phyloP scores from a whole-genome alignment of 352 stramenopile genomes.

The Globisporangium emineosum region DNA sequence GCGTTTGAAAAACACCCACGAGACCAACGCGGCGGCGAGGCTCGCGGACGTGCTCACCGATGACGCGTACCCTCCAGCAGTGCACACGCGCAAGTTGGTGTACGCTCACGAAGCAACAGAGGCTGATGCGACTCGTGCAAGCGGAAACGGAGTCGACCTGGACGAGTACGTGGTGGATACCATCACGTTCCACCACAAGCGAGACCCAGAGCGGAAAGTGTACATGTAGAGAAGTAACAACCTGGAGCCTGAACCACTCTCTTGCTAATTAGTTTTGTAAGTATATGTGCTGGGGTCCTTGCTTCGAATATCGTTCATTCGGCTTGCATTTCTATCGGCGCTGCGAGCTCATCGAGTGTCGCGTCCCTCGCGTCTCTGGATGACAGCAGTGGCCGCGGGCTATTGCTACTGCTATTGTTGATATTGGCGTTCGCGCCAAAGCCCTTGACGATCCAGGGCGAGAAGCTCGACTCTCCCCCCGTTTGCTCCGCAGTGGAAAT shows the following conservation, averaged over 20 bases:
- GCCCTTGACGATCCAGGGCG: constrained; percentile 17
- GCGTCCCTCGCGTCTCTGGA: constrained; percentile 8
- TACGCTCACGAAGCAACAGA: not conserved
- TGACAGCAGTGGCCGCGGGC: not conserved
- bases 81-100: not conserved
- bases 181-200: not conserved
- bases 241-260: not conserved
- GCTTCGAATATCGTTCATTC: not conserved
- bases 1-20: not conserved
- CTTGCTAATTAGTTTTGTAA: not conserved
- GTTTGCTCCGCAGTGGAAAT: not conserved
- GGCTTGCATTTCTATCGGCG: constrained; percentile 16
- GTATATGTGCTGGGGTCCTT: not conserved
- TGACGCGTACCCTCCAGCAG: not conserved
- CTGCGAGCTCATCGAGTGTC: constrained; percentile 17
- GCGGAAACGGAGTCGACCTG: not conserved
- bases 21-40: not conserved
- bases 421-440: not conserved
- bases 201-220: not conserved
- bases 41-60: not conserved
- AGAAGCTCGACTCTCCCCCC: not conserved
- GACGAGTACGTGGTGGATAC: not conserved
- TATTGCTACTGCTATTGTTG: not conserved
- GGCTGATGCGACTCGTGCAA: not conserved
- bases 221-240: too few relatives aligned